Evolutionary conservation across 306 rosid genomes (phyloP).

Genomic region (Heteromeles arbutifolia): DNA sequence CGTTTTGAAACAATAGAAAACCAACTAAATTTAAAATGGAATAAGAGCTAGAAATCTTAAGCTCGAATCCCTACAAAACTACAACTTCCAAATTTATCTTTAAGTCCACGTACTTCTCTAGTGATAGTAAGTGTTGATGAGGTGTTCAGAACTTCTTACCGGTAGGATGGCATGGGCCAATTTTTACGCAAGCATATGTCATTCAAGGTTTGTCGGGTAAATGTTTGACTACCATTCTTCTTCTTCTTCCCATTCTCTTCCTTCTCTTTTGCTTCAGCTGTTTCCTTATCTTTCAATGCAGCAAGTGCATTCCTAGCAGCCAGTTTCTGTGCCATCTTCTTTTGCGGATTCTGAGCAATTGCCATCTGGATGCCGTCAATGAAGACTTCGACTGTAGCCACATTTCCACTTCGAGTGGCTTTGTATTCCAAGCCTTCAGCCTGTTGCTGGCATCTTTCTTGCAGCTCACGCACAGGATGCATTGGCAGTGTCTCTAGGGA

Average conservation of each 20-base stretch:
- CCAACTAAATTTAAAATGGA: background rate
- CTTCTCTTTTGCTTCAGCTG: slow-evolving; percentile 47
- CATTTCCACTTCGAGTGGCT: slow-evolving; percentile 81
- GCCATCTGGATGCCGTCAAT: slow-evolving; percentile 85
- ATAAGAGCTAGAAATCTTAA: background rate
- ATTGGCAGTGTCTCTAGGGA: slow-evolving; percentile 95
- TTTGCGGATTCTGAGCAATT: slow-evolving; percentile 88
- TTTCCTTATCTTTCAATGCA: slow-evolving; percentile 79
- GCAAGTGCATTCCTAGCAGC: slow-evolving; percentile 97
- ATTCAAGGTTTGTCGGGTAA: slow-evolving; percentile 86
- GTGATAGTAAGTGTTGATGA: background rate
- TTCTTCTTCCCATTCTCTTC: slow-evolving; percentile 61
- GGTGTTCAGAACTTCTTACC: slow-evolving; percentile 34
- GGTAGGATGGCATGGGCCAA: slow-evolving; percentile 94
- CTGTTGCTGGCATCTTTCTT: slow-evolving; percentile 97
- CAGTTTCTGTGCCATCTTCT: slow-evolving; percentile 98
- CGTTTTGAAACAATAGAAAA: background rate
- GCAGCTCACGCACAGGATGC: slow-evolving; percentile 99
- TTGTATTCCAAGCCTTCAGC: slow-evolving; percentile 96
- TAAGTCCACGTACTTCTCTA: background rate
- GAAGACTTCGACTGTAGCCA: slow-evolving; percentile 94
- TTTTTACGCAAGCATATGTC: slow-evolving; percentile 90
- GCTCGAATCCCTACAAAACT: background rate
- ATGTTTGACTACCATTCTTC: slow-evolving; percentile 79
- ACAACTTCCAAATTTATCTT: background rate